These are phyloP conservation scores for Aspergillus puulaauensis DNA, from an alignment of 2,329 filamentous ascomycete species.

Conservation along the genomic window DNA sequence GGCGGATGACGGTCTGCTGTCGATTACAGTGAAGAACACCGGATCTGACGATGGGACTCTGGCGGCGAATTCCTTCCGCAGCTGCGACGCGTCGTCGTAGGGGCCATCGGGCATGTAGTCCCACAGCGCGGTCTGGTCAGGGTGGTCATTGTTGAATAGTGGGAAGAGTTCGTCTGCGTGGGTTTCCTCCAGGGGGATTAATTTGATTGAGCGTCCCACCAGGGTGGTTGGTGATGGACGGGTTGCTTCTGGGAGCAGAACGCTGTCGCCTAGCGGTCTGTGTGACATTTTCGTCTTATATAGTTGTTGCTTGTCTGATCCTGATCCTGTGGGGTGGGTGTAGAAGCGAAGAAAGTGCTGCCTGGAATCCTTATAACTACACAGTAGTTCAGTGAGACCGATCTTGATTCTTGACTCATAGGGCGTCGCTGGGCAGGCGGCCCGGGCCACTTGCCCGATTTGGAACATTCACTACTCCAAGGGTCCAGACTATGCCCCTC, in stretches of 20 bases:
- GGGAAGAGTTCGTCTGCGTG: slow-evolving; percentile 34
- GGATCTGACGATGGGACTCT: slow-evolving; percentile 34
- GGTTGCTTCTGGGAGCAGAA: neutral
- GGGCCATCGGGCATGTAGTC: slow-evolving; percentile 44
- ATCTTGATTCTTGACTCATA: too few relatives aligned
- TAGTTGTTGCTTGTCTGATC: neutral
- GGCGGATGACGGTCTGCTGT: slow-evolving; percentile 22
- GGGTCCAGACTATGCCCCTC: too few relatives aligned
- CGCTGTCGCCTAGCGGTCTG: neutral
- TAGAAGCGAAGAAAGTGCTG: too few relatives aligned
- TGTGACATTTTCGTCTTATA: neutral
- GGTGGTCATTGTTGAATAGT: slow-evolving; percentile 25
- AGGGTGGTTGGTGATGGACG: slow-evolving; percentile 6
- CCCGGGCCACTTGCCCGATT: too few relatives aligned
- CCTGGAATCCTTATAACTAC: too few relatives aligned
- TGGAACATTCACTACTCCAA: too few relatives aligned
- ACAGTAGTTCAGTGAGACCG: too few relatives aligned
- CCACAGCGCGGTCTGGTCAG: slow-evolving; percentile 33
- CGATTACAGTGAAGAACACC: slow-evolving; percentile 48
- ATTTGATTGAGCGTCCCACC: slow-evolving; percentile 26
- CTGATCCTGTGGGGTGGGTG: too few relatives aligned
- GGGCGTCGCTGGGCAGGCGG: too few relatives aligned
- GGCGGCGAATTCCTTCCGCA: slow-evolving; percentile 23
- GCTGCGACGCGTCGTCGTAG: slow-evolving; percentile 28
- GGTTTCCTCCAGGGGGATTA: slow-evolving; percentile 25